A percentile compares a stretch with the other conserved stretches of the same genome.
These are phyloP conservation scores for Aspergillus cavernicola DNA, from an alignment of 495 filamentous ascomycete genomes.

Conservation along the genomic window DNA sequence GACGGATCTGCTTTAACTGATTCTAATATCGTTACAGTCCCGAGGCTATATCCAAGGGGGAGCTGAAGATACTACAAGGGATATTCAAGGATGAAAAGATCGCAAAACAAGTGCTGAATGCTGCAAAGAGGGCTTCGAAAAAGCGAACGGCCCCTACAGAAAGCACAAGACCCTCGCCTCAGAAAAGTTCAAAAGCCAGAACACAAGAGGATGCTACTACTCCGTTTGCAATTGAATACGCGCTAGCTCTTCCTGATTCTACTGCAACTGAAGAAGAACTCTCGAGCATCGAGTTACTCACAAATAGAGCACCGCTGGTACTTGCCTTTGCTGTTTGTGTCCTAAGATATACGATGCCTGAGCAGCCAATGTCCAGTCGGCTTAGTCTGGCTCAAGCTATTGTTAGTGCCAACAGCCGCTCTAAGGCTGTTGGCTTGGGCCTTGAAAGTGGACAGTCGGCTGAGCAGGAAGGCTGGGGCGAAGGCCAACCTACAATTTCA, in stretches of 20 bases:
- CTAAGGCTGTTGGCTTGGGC: slow-evolving; percentile 70
- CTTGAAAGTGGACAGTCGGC: slow-evolving; percentile 62
- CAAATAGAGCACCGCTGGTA: slow-evolving; percentile 77
- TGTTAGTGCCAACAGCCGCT: slow-evolving; percentile 70
- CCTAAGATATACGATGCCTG: slow-evolving; percentile 74
- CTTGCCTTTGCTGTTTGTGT: slow-evolving; percentile 74
- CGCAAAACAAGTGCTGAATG: slow-evolving; percentile 58
- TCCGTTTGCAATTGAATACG: slow-evolving; percentile 62
- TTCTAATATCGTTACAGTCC: slow-evolving; percentile 38
- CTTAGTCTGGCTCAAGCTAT: slow-evolving; percentile 76
- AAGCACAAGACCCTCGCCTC: slow-evolving; percentile 14
- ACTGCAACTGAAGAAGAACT: slow-evolving; percentile 56
- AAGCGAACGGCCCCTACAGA: slow-evolving; percentile 44
- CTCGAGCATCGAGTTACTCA: slow-evolving; percentile 53
- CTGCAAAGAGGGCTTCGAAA: slow-evolving; percentile 63
- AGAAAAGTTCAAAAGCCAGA: slow-evolving; percentile 20
- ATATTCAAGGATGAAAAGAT: slow-evolving; percentile 68
- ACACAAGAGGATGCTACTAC: slow-evolving; percentile 24
- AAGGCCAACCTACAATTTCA: slow-evolving; percentile 66
- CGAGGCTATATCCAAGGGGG: slow-evolving; percentile 57
- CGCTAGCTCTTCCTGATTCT: slow-evolving; percentile 57
- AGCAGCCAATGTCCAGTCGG: slow-evolving; percentile 76
- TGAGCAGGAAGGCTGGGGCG: slow-evolving; percentile 68
- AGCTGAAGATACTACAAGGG: slow-evolving; percentile 48
- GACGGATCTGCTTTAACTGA: neutral